Evolutionary conservation across 768 basidiomycete genomes (phyloP).

Genomic region (Chalciporus sphaerocephalus): DNA sequence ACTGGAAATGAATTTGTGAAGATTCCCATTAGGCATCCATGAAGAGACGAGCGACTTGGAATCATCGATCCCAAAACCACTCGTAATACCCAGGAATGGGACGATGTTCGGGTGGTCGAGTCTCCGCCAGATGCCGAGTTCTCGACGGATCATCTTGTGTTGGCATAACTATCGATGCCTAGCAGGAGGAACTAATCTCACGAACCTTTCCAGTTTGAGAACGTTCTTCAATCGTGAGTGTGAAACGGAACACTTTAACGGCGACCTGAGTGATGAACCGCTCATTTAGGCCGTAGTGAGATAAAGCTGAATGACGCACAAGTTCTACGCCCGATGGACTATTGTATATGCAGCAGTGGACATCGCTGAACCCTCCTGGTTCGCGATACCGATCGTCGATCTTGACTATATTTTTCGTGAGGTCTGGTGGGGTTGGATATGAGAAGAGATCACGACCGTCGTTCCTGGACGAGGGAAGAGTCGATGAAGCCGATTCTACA

Average conservation of each 20-base stretch:
- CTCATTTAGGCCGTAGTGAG: no score
- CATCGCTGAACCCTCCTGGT: slow-evolving; percentile 6
- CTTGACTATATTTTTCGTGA: slow-evolving; percentile 2
- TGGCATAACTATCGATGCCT: not conserved
- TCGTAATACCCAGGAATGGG: slow-evolving; percentile 18
- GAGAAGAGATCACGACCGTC: no score
- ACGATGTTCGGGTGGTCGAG: slow-evolving; percentile 20
- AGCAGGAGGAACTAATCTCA: not conserved
- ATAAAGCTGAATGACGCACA: no score
- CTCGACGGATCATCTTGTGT: slow-evolving; percentile 15
- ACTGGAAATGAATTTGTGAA: slow-evolving; percentile 16
- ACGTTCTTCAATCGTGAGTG: slow-evolving; percentile 2
- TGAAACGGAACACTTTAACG: slow-evolving; percentile 12
- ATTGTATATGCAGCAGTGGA: slow-evolving; percentile 1
- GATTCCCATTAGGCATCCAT: slow-evolving; percentile 25
- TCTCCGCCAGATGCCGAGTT: slow-evolving; percentile 21
- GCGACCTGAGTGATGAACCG: slow-evolving; percentile 7
- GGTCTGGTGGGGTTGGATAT: not conserved
- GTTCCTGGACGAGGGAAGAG: not conserved
- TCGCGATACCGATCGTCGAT: not conserved
- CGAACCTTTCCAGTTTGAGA: not conserved
- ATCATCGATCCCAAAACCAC: slow-evolving; percentile 22
- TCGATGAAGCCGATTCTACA: not conserved
- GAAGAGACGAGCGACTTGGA: slow-evolving; percentile 23
- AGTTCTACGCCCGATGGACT: not conserved